Evolutionary conservation across 2,329 filamentous ascomycete genomes (phyloP).

Genomic region (Metarhizium robertsii): DNA sequence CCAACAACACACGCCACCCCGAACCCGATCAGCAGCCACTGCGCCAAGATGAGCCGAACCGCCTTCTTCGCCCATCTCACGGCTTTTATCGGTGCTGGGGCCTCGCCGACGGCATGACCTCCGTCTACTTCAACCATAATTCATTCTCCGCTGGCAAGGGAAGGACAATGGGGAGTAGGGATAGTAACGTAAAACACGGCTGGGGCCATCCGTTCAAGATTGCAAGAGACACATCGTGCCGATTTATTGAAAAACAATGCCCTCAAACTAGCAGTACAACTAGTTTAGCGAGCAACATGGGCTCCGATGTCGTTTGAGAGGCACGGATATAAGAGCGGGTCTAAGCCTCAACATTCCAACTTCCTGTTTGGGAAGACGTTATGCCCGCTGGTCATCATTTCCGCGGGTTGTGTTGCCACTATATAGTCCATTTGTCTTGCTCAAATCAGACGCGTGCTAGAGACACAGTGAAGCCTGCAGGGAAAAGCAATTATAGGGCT

Average conservation of each 20-base stretch:
- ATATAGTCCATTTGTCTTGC: too few relatives aligned
- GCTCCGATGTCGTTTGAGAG: too few relatives aligned
- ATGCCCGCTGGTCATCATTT: neutral
- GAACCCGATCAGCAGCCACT: slow-evolving; percentile 59
- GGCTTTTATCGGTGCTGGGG: neutral
- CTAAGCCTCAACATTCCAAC: neutral
- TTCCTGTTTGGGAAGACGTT: neutral
- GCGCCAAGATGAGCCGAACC: slow-evolving; percentile 34
- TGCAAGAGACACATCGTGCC: neutral
- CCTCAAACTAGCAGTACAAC: neutral
- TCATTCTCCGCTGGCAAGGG: too few relatives aligned
- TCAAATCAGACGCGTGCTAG: too few relatives aligned
- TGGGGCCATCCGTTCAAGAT: neutral
- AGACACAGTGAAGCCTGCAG: too few relatives aligned
- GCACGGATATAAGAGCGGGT: too few relatives aligned
- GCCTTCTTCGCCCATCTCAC: slow-evolving; percentile 3
- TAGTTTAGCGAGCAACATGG: neutral
- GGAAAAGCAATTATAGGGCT: too few relatives aligned
- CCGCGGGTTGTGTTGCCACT: too few relatives aligned
- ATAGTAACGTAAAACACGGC: too few relatives aligned
- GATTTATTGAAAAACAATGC: neutral
- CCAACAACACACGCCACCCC: slow-evolving; percentile 40
- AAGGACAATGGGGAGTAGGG: too few relatives aligned
- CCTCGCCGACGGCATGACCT: too few relatives aligned
- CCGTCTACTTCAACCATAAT: too few relatives aligned